Base-by-base conservation (phyloP, 139 green algal genomes). In the Eudorina sp. region DNA sequence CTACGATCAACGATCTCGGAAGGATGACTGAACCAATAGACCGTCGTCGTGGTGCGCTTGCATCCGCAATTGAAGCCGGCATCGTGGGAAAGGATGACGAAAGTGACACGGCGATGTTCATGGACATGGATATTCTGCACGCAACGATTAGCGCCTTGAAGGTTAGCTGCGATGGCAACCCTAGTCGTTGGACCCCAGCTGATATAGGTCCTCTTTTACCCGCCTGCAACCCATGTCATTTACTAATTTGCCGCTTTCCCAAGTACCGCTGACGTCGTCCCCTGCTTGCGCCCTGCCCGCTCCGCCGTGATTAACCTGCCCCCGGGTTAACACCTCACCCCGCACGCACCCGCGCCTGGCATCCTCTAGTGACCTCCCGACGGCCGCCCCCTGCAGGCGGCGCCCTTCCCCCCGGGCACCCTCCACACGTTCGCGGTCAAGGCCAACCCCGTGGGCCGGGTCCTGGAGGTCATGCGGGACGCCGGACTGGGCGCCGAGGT, bases 381-480 rank as follows among this genome's bases (percentile, higher is more conserved):
- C n/a, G n/a, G n/a, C n/a, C n/a, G n/a, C n/a, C n/a, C 31, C 6
- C 5, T 72, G 77, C 86, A 83, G 89, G 9, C 60, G 21, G 83
- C 86, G 23, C 81, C 82, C 31, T 93, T 90, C 55, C 90, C 90
- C 13, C 51, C 86, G 14, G 70, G 23, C 62, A 66, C 90, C 11
- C 83, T 93, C 41, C 90, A 92, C 82, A 89, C 83, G 21, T 86
- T 93, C 46, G 90, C 90, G 11, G 38, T 93, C 40, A 93, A 93
- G 72, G 90, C 90, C 21, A 93, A 93, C 60, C 90, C 90, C 14
- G 86, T 91, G 21, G 90, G 90, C 16, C 68, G 70, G 19, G 40
- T 93, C 66, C 86, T 93, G 86, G 64, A 90, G 60, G 4, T 89
- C 6, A 86, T 93, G 75, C 34, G 38, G 2, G 83, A 90, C 7